These are phyloP conservation scores for Bipolaris victoriae DNA, from an alignment of 2,329 filamentous ascomycete species.

Conservation along the genomic window DNA sequence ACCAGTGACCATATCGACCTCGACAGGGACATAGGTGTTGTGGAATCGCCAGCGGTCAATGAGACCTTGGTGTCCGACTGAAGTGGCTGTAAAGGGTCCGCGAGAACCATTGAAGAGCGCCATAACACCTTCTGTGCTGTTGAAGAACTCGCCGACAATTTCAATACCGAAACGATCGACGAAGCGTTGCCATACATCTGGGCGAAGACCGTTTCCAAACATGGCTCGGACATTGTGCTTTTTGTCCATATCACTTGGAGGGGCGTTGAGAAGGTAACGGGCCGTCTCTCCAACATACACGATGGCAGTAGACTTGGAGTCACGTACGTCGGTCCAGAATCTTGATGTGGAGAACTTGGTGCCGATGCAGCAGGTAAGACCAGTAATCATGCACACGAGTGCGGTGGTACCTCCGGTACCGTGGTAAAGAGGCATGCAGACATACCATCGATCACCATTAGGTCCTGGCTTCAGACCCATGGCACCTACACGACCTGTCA, in stretches of 20 bases:
- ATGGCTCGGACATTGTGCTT: constrained; percentile 65
- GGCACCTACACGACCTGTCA: constrained; percentile 46
- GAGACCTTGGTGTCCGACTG: constrained; percentile 74
- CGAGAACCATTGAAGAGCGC: constrained; percentile 64
- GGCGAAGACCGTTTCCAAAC: constrained; percentile 71
- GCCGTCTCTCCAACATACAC: constrained; percentile 81
- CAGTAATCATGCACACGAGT: constrained; percentile 61
- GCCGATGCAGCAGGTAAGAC: constrained; percentile 66
- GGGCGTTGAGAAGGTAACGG: constrained; percentile 73
- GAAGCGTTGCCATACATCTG: constrained; percentile 72
- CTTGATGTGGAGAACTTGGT: constrained; percentile 70
- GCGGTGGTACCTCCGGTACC: constrained; percentile 71
- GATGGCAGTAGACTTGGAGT: constrained; percentile 71
- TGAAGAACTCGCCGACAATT: constrained; percentile 76
- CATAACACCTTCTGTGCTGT: constrained; percentile 75
- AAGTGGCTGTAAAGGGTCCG: constrained; percentile 66
- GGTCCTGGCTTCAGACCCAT: constrained; percentile 49
- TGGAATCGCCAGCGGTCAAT: constrained; percentile 61
- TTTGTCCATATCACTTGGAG: constrained; percentile 66
- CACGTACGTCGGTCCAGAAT: constrained; percentile 76
- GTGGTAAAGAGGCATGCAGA: constrained; percentile 80
- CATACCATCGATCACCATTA: constrained; percentile 69
- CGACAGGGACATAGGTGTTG: constrained; percentile 68
- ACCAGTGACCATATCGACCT: constrained; percentile 70
- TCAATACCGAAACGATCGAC: constrained; percentile 67